Evolutionary conservation across 2,329 filamentous ascomycete species (phyloP), one percentile per base, ranked within the genome.

Genomic region (Exophiala dermatitidis): DNA sequence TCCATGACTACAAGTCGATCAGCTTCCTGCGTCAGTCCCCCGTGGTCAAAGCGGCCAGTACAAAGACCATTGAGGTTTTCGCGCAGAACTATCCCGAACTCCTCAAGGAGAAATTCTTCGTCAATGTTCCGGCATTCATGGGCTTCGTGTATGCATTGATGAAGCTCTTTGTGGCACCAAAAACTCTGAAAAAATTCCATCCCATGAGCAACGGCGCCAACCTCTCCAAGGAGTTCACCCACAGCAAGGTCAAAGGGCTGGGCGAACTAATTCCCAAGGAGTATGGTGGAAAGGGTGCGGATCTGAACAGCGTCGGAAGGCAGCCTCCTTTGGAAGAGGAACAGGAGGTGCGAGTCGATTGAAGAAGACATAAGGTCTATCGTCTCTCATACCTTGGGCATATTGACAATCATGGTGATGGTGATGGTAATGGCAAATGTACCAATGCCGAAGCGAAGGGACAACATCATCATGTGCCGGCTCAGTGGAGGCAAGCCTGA

Each of bases 61-160:
- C 82, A 65, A 83, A 90, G 72, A 90, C 88, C 43, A 94, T 96
- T 68, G 79, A 86, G 57, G 77, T 86, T 48, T 89, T 96, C 68
- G 81, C 84, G 48, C 83, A 81, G 62, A 86, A 87, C 61, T 96
- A 96, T 72, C 90, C 91, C 0, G 91, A 96, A 74, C 82, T 95
- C 6, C 78, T 96, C 46, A 82, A 82, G 63, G 82, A 91, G 73
- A 96, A 96, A 76, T 96, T 90, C 78, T 96, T 96, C 67, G 86
- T 96, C 72, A 96, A 96, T 65, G 88, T 96, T 4, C 91, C 91
- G 0, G 72, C 84, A 52, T 77, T 96, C 64, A 96, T 96, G 90
- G 87, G 88, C 52, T 96, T 90, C 77, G 80, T 90, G 67, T 90
- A 86, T 68, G 74, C 76, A 19, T 78, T 84, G 50, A 84, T 90